Base-by-base conservation (phyloP, 805 yeast species). In the Yamadazyma scolyti region DNA sequence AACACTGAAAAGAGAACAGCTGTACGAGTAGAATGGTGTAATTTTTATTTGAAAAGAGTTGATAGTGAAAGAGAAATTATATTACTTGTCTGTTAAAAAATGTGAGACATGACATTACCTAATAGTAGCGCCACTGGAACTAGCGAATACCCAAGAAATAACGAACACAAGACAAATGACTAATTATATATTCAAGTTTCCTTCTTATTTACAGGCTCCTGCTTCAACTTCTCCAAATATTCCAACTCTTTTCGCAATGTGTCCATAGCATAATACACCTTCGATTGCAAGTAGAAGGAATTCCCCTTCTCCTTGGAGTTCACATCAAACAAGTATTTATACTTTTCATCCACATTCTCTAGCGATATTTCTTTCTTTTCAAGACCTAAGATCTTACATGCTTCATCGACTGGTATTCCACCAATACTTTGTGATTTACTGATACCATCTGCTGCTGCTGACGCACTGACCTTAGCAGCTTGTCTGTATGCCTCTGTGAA, bases 401-500 rank as follows among this genome's bases (percentile, higher is more conserved):
- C 90, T 61, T 93, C 98, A 44, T 84, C 94, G 22, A 87, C 68
- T 5, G 88, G 68, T 28, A 93, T 77, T 21, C 96, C 97, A 14
- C 82, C 81, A 20, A 70, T 72, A 39, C 86, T 77, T 18, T 74
- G 65, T 31, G 74, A 71, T 46, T 61, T 63, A 21, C 63, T 59
- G 6, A 64, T 64, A 6, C 48, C 53, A 24, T 50, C 47, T 4
- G 73, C 73, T 57, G 52, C 67, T 13, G 82, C 68, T 17, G 85
- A 74, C 2, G 90, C 87, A n/a, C 95, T 79, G 33, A 89, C 89
- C 31, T 90, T 85, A 11, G 97, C 96, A 2, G 95, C 95, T 63
- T 93, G 97, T 50, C 81, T 83, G 70, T 90, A 93, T 0, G 98
- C 97, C 56, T 88, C 95, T n/a, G 87, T 73, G 56, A 93, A 93